These are phyloP conservation scores for Arachis stenosperma DNA, from an alignment of 306 rosid genomes.

Conservation along the genomic window DNA sequence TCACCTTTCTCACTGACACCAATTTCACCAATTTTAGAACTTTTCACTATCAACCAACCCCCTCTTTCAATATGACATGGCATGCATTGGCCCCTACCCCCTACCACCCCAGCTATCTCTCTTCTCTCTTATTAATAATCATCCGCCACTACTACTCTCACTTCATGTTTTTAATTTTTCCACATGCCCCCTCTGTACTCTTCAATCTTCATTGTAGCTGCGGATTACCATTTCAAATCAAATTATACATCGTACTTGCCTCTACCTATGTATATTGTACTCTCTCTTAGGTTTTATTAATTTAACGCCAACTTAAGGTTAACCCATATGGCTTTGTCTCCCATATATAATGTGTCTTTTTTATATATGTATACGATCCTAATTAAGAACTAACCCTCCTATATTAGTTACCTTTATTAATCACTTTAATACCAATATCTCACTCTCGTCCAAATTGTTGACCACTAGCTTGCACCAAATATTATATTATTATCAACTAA, in stretches of 20 bases:
- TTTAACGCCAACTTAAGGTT: conserved; percentile 30
- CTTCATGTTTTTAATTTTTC: conserved; percentile 17
- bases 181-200: conserved; percentile 36
- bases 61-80: conserved; percentile 22
- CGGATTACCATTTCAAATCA: conserved; percentile 40
- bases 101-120: neutral
- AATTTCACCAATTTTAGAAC: conserved; percentile 37
- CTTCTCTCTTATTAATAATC: conserved; percentile 26
- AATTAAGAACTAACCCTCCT: neutral
- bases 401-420: neutral
- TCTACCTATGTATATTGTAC: neutral
- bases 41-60: conserved; percentile 33
- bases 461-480: conserved; percentile 2
- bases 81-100: conserved; percentile 10
- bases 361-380: conserved; percentile 6
- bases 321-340: conserved; percentile 46
- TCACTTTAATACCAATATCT: conserved; percentile 21
- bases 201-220: conserved; percentile 38
- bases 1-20: conserved; percentile 36
- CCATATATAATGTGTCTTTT: neutral
- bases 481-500: neutral
- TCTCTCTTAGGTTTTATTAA: conserved; percentile 25
- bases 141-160: neutral
- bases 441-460: conserved; percentile 14
- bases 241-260: conserved; percentile 12